Percentiles rank a stretch among this genome's conserved stretches.
phyloP scores from a whole-genome alignment of 371 early-diverging fungal species.

The Choanephora cucurbitarum region DNA sequence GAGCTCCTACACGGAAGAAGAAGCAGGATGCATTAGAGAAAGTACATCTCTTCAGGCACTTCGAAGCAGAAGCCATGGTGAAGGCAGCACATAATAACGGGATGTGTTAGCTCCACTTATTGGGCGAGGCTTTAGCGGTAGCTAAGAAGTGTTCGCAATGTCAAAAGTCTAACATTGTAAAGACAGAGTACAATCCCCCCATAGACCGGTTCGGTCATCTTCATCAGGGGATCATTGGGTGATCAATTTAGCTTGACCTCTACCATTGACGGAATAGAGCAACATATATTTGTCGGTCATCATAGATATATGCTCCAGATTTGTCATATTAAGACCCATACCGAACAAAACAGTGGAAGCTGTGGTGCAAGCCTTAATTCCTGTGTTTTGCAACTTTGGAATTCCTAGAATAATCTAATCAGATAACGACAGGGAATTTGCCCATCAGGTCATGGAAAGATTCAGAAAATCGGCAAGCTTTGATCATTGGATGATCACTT shows the following conservation, averaged over 20 bases:
- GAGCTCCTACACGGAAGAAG: no score
- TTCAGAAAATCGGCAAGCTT: not conserved
- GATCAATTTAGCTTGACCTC: constrained; percentile 22
- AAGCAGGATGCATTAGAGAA: no score
- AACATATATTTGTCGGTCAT: constrained; percentile 15
- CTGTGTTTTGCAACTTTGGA: constrained; percentile 8
- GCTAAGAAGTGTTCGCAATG: constrained; percentile 14
- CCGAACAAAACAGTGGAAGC: constrained; percentile 9
- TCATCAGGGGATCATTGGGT: constrained; percentile 12
- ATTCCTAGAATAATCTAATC: not conserved
- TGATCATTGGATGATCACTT: constrained; percentile 17
- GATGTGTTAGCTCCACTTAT: constrained; percentile 15
- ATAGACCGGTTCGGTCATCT: constrained; percentile 8
- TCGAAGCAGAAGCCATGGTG: constrained; percentile 18
- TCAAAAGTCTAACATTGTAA: constrained; percentile 11
- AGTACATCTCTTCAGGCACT: constrained; percentile 11
- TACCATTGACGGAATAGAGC: not conserved
- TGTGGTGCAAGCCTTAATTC: constrained; percentile 1
- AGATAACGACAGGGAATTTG: constrained; percentile 14
- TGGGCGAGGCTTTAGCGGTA: constrained; percentile 4
- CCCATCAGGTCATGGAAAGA: not conserved
- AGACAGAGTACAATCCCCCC: constrained; percentile 15
- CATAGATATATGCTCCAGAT: constrained; percentile 16
- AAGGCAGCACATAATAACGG: constrained; percentile 4
- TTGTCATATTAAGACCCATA: constrained; percentile 15